Evolutionary conservation across 352 stramenopile genomes (phyloP).

Genomic region (Phytophthora uliginosa): DNA sequence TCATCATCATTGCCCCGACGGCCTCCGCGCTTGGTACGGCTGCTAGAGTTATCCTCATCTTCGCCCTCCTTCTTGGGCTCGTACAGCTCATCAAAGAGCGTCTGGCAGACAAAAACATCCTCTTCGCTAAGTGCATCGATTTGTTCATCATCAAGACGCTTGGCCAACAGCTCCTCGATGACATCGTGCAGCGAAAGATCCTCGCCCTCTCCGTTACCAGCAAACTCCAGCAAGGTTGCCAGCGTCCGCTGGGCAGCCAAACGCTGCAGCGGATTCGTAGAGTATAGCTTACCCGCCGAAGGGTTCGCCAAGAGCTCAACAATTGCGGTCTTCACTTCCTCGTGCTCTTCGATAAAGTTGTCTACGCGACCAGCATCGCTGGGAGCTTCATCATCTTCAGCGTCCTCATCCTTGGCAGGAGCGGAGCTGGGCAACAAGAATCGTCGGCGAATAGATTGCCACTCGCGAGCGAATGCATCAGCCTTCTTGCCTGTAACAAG

Average conservation of each 20-base stretch:
- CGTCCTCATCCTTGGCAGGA: slow-evolving; percentile 32
- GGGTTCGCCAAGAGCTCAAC: slow-evolving; percentile 56
- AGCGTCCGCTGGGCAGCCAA: slow-evolving; percentile 76
- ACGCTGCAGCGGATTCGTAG: slow-evolving; percentile 53
- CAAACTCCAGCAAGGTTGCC: slow-evolving; percentile 80
- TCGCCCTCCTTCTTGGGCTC: slow-evolving; percentile 63
- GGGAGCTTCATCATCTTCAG: slow-evolving; percentile 59
- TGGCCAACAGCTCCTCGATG: slow-evolving; percentile 68
- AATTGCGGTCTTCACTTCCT: slow-evolving; percentile 69
- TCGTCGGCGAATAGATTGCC: slow-evolving; percentile 65
- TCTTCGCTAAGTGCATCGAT: slow-evolving; percentile 66
- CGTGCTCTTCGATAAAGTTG: slow-evolving; percentile 80
- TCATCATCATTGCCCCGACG: slow-evolving; percentile 83
- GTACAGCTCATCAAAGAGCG: slow-evolving; percentile 81
- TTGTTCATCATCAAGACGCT: slow-evolving; percentile 56
- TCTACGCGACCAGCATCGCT: slow-evolving; percentile 76
- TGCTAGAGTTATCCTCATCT: slow-evolving; percentile 28
- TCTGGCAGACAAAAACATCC: slow-evolving; percentile 72
- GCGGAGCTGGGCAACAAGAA: slow-evolving; percentile 52
- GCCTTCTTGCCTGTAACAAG: slow-evolving; percentile 71
- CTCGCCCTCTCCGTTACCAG: slow-evolving; percentile 84
- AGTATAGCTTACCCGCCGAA: slow-evolving; percentile 66
- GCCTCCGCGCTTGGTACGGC: slow-evolving; percentile 48
- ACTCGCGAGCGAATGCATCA: slow-evolving; percentile 68
- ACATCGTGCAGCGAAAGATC: slow-evolving; percentile 77